These are phyloP conservation scores for Amanita muscaria DNA, from an alignment of 768 basidiomycete species.

Conservation along the genomic window DNA sequence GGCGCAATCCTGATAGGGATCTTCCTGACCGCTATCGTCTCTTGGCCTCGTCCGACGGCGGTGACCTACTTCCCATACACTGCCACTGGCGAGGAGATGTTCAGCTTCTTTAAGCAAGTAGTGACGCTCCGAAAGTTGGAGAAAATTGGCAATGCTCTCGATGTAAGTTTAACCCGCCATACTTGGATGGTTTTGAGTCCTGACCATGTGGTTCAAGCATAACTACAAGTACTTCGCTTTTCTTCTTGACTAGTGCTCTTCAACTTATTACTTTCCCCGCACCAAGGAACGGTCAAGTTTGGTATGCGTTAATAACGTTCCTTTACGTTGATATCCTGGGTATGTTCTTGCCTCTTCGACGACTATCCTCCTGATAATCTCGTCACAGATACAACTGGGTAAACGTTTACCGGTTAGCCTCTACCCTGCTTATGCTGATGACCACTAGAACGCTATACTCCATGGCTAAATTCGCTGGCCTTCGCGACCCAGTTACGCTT, in stretches of 20 bases:
- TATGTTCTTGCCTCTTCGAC: constrained; percentile 20
- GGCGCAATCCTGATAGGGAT: constrained; percentile 81
- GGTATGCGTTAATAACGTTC: constrained; percentile 86
- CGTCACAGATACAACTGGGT: constrained; percentile 40
- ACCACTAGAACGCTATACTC: constrained; percentile 70
- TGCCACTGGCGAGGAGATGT: constrained; percentile 54
- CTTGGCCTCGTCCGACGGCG: constrained; percentile 74
- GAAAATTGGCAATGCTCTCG: constrained; percentile 56
- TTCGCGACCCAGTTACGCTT: constrained; percentile 74
- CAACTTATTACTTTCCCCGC: too few species aligned
- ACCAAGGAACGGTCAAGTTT: constrained; percentile 67
- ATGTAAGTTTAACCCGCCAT: too few species aligned
- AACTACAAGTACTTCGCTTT: too few species aligned
- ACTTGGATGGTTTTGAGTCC: too few species aligned
- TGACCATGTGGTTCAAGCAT: too few species aligned
- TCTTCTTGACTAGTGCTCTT: too few species aligned
- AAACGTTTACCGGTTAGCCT: constrained; percentile 2
- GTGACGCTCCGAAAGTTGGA: constrained; percentile 63
- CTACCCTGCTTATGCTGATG: constrained; percentile 4
- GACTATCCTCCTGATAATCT: background rate
- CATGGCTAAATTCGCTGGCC: constrained; percentile 85
- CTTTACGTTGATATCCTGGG: constrained; percentile 84
- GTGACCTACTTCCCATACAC: constrained; percentile 82
- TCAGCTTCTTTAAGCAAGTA: constrained; percentile 80
- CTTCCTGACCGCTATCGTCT: constrained; percentile 75